phyloP scores from a whole-genome alignment of 495 filamentous ascomycete species.

The Podospora bellae-mahoneyi region DNA sequence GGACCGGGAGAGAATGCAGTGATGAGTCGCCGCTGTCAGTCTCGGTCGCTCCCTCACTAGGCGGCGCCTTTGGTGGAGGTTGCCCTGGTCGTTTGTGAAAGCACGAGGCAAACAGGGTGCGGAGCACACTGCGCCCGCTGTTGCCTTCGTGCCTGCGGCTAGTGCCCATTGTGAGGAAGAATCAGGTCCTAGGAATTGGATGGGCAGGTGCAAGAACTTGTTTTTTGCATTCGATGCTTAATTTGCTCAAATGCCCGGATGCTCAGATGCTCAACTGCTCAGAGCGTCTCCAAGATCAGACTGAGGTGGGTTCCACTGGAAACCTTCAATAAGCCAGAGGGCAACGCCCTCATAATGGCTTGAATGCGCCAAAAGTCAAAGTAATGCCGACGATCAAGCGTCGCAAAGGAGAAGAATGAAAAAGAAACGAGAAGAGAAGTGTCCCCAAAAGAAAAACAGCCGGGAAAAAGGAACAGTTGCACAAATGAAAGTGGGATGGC shows the following conservation, averaged over 20 bases:
- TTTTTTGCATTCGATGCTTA: not conserved
- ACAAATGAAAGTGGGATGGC: constrained; percentile 12
- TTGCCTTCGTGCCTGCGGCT: not conserved
- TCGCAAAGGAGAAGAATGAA: not conserved
- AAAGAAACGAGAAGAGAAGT: constrained; percentile 2
- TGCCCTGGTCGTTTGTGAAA: constrained; percentile 25
- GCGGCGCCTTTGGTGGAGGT: constrained; percentile 17
- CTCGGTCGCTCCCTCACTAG: constrained; percentile 22
- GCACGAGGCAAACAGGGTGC: constrained; percentile 27
- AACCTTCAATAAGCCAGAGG: not conserved
- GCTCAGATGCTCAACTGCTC: no score
- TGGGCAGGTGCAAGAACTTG: no score
- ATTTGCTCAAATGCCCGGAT: constrained; percentile 1
- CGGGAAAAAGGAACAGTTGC: constrained; percentile 3
- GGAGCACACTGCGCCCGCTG: not conserved
- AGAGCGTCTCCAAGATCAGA: not conserved
- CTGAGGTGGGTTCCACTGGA: constrained; percentile 13
- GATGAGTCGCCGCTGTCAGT: constrained; percentile 26
- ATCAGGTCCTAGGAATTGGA: not conserved
- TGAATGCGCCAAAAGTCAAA: not conserved
- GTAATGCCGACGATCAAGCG: not conserved
- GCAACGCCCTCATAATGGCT: not conserved
- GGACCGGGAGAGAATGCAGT: not conserved
- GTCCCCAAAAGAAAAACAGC: not conserved
- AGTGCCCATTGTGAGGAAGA: not conserved